Base-by-base conservation (phyloP, 2,329 filamentous ascomycete genomes). In the Ceratocystis destructans region DNA sequence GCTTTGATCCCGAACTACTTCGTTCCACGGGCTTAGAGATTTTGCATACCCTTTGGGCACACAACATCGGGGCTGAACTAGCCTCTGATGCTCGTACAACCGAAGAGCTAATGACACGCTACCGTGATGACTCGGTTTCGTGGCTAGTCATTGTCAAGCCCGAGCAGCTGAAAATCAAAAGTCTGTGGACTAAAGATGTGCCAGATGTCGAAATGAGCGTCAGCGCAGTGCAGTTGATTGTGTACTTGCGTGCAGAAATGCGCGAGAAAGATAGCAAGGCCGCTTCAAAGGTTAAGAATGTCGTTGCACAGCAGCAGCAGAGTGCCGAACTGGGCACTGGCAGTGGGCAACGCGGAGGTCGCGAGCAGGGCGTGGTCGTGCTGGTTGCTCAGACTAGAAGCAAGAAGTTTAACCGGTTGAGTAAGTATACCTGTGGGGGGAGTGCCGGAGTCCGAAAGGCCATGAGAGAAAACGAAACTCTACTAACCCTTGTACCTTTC, bases 81-180 rank as follows among this genome's bases (percentile, higher is more conserved):
- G 90, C 91, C 5, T 83, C 86, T 33, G 89, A 96, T 72, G 83
- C 88, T 0, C 83, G 87, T 20, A 90, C 88, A 0, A 82, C 88
- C 0, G 90, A 96, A 78, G 89, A 94, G 69, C 79, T 96, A 10
- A 79, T 90, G 15, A 83, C 86, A 33, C 86, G 86, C 72, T 88
- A 95, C 72, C 82, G 87, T 15, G 88, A 91, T 66, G 87, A 90
- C 70, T 81, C 81, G 33, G 89, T 96, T 74, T 87, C 83, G 31
- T 97, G 92, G 90, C 85, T 96, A 68, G 84, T 96, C 46, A 88
- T 95, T 69, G 86, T 96, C 72, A 96, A 96, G 73, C 87, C 85
- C 68, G 89, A 83, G 76, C 86, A 78, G 76, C 80, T 95, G 61
- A 96, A 95, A 76, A 83, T 96, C 69, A 89, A 88, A 73, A 90